A percentile compares a stretch with the other conserved stretches of the same genome.
Evolutionary conservation across 371 early-diverging fungal genomes (phyloP).

Genomic region (Apophysomyces elegans): DNA sequence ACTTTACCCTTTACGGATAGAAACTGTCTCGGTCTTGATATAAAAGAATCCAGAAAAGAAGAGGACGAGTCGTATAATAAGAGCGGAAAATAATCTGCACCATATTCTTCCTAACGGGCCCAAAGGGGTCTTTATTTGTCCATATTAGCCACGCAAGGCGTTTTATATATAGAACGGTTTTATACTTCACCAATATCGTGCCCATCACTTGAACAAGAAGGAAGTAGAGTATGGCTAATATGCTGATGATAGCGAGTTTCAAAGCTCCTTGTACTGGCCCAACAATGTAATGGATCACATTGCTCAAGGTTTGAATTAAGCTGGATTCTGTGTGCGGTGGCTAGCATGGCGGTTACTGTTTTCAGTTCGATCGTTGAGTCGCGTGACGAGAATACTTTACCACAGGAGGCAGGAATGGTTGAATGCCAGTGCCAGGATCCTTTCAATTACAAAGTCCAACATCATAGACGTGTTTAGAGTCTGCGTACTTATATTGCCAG

Average conservation of each 20-base stretch:
- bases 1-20: slow-evolving; percentile 58
- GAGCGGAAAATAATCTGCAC: slow-evolving; percentile 34
- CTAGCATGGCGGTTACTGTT: slow-evolving; percentile 16
- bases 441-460: slow-evolving; percentile 21
- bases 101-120: slow-evolving; percentile 46
- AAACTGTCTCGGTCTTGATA: slow-evolving; percentile 58
- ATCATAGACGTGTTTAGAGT: neutral
- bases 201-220: slow-evolving; percentile 41
- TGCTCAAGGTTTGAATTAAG: slow-evolving; percentile 35
- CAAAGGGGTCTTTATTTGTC: slow-evolving; percentile 37
- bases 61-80: slow-evolving; percentile 57
- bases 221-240: slow-evolving; percentile 36
- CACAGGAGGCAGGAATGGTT: slow-evolving; percentile 86
- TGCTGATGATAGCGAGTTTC: slow-evolving; percentile 42
- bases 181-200: slow-evolving; percentile 32
- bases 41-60: slow-evolving; percentile 70
- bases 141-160: neutral
- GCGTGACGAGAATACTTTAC: slow-evolving; percentile 38
- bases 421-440: slow-evolving; percentile 88
- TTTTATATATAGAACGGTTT: neutral
- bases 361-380: neutral
- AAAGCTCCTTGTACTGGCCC: slow-evolving; percentile 53
- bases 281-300: slow-evolving; percentile 40
- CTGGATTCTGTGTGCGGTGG: slow-evolving; percentile 47
- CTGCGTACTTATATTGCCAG: neutral